Evolutionary conservation across 2,329 filamentous ascomycete genomes (phyloP), one percentile per base, ranked within the genome.

Genomic region (Sclerotinia minor): DNA sequence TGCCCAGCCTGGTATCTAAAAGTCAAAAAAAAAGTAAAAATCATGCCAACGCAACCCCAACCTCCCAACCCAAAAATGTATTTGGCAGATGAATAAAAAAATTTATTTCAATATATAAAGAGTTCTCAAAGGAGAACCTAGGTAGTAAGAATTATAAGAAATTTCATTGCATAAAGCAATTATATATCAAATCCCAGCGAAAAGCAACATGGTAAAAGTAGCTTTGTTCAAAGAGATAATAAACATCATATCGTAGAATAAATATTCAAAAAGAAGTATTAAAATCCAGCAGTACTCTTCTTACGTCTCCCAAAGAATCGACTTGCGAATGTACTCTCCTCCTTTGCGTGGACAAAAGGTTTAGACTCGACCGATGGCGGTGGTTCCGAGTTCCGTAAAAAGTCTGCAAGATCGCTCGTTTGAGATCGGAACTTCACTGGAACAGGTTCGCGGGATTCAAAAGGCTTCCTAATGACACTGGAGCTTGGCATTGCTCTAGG

Each of bases 361-460:
- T 58, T 65, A 7, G 67, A 45, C 32, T 53, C 61, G 9, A 50
- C 58, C 4, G 41, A 26, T 26, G 52, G n/a, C 13, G 75, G 73
- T 17, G 75, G 74, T 41, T 75, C 72, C 41, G 70, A 73, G 15
- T 67, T 66, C 63, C 70, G 72, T 13, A 95, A 79, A 76, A 94
- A 94, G 64, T 87, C 86, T 0, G 91, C 90, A 55, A 94, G 79
- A 63, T 92, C 90, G 24, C 85, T 84, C 2, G 89, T 92, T 57
- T 75, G 69, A 67, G 74, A 52, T 69, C 71, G 70, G 68, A 75
- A 68, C 44, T 73, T 66, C 11, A 72, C 21, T 11, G 59, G 59
- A 59, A n/a, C 69, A 15, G 77, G 72, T 26, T 77, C 74, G 32
- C 76, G 73, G 17, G 75, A 72, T 67, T 75, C 73, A 73, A 84